Percentiles rank a stretch among this genome's conserved stretches.
These are phyloP conservation scores for Filosporella fistucella DNA, from an alignment of 495 filamentous ascomycete species.

Conservation along the genomic window DNA sequence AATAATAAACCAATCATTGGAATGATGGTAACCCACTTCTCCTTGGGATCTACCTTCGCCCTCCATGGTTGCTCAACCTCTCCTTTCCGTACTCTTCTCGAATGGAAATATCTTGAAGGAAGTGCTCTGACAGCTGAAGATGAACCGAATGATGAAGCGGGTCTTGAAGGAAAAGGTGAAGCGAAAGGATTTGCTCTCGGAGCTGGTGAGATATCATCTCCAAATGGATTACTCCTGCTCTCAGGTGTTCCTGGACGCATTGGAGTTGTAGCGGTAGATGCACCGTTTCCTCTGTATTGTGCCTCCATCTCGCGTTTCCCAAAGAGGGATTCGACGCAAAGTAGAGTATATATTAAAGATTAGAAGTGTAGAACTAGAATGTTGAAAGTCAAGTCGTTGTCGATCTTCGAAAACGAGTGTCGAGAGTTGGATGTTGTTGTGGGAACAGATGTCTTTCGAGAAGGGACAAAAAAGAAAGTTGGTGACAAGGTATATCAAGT, in stretches of 20 bases:
- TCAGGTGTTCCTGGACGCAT: constrained; percentile 23
- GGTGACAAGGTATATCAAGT: constrained; percentile 1
- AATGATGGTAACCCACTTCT: constrained; percentile 83
- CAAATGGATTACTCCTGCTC: constrained; percentile 24
- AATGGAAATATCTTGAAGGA: constrained; percentile 65
- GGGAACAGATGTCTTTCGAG: not conserved
- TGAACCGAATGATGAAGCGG: constrained; percentile 45
- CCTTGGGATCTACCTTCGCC: constrained; percentile 61
- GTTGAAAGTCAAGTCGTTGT: not conserved
- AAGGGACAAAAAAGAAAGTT: not conserved
- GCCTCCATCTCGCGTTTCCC: constrained; percentile 11
- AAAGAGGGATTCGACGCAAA: not conserved
- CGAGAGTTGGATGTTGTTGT: not conserved
- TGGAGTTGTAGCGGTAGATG: constrained; percentile 21
- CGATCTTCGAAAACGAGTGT: not conserved
- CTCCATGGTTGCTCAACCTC: constrained; percentile 69
- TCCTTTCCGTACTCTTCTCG: constrained; percentile 64
- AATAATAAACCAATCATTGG: constrained; percentile 63
- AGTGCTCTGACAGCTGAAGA: constrained; percentile 36
- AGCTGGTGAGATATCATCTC: constrained; percentile 24
- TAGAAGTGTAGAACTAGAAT: not conserved
- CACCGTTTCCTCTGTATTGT: constrained; percentile 10
- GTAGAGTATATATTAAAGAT: constrained; percentile 14
- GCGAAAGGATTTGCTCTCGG: constrained; percentile 47
- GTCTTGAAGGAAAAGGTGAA: constrained; percentile 50